Conservation (phyloP, 192 early-diverging fungal species). For the Phlyctochytrium arcticum region DNA sequence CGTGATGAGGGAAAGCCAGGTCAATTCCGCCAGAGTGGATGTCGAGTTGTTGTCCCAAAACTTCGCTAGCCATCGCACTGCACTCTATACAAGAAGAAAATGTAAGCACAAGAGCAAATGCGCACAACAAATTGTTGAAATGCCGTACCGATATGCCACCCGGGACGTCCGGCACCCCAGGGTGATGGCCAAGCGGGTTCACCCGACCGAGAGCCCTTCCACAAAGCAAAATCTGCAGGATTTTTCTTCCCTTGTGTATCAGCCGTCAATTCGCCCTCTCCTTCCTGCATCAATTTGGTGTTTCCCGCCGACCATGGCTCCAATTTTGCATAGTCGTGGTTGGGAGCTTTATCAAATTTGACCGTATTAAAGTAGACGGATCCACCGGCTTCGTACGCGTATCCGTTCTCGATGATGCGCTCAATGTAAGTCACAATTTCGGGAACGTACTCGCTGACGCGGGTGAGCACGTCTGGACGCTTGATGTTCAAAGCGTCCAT, state of each 20-base stretch:
- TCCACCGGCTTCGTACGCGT: conserved; percentile 85
- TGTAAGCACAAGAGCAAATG: background rate
- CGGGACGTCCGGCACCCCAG: conserved; percentile 60
- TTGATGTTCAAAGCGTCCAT: conserved; percentile 87
- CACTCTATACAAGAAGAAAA: conserved; percentile 76
- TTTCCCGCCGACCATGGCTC: conserved; percentile 86
- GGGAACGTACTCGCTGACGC: conserved; percentile 95
- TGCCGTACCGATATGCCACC: background rate
- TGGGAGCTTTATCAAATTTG: conserved; percentile 71
- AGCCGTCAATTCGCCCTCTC: conserved; percentile 76
- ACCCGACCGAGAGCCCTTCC: conserved; percentile 91
- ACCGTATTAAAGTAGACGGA: conserved; percentile 95
- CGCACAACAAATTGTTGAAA: background rate
- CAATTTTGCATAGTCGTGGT: conserved; percentile 92
- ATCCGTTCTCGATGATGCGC: conserved; percentile 92
- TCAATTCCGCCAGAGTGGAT: conserved; percentile 96
- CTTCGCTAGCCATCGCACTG: conserved; percentile 94
- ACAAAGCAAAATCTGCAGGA: conserved; percentile 88
- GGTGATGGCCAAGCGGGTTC: conserved; percentile 93
- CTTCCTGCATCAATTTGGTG: conserved; percentile 75
- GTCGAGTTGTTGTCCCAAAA: conserved; percentile 83
- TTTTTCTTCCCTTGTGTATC: conserved; percentile 64
- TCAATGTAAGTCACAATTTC: conserved; percentile 89
- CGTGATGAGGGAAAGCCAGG: conserved; percentile 97
- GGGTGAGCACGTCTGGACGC: conserved; percentile 81